Evolutionary conservation across 352 stramenopile species (phyloP), one percentile per base, ranked within the genome.

Genomic region (Blastocystis sp.): DNA sequence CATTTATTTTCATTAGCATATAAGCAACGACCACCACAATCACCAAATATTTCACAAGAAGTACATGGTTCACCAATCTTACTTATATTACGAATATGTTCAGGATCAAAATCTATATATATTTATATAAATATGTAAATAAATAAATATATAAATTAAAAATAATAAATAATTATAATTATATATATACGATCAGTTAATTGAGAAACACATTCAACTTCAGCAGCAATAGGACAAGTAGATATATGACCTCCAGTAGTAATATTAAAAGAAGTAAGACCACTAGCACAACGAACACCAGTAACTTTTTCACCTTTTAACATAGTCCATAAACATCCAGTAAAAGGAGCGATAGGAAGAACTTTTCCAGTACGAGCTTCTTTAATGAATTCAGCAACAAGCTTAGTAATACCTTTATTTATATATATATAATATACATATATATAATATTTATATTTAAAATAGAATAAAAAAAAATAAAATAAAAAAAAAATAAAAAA

Each of bases 1-100:
- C 68, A 73, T 64, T 70, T 73, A n/a, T 65, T 73, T 56, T 73
- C 68, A 40, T 73, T 71, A 28, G 68, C 65, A 57, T 73, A 73
- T 42, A 73, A 40, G 11, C 68, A 73, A 35, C 66, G 31, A n/a
- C 68, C 68, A 19, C 68, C 68, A 35, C 68, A 73, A 32, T 71
- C 65, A 19, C 68, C 47, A 27, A 69, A 65, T 31, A 71, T 68
- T n/a, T 71, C 68, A 32, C 68, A 73, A n/a, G 58, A 66, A 44
- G 67, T 42, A 35, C 68, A 73, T 1, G 35, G 33, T 2, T 68
- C 68, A 5, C 54, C 66, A 10, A 73, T 68, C 43, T 55, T 43
- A 27, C 70, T 33, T 13, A 55, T 64, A 43, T 73, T 47, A 16
- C 56, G 56, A 21, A 73, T 36, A 19, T 70, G 67, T 36, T 69